phyloP scores from a whole-genome alignment of 306 rosid species.

The Inga laurina region DNA sequence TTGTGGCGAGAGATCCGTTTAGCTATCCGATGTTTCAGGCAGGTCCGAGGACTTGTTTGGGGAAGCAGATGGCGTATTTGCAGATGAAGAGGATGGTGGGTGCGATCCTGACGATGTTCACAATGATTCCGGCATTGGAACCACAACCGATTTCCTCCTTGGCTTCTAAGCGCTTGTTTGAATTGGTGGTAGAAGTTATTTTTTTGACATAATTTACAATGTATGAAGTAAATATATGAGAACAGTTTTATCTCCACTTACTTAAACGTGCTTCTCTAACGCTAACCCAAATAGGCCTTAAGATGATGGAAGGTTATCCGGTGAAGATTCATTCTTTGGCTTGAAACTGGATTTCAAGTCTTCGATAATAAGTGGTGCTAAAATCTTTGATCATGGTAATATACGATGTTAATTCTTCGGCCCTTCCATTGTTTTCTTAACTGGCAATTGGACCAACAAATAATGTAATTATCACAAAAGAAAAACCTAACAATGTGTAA shows the following conservation, averaged over 20 bases:
- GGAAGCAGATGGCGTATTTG: constrained; percentile 83
- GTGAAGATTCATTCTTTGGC: constrained; percentile 32
- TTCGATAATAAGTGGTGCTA: background rate
- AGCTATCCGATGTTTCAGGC: constrained; percentile 75
- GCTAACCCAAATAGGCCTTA: too few species aligned
- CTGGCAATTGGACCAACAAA: too few species aligned
- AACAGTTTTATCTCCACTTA: too few species aligned
- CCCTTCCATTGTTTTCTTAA: too few species aligned
- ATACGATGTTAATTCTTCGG: too few species aligned
- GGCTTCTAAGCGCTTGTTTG: constrained; percentile 17
- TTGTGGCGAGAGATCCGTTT: constrained; percentile 51
- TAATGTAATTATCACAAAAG: too few species aligned
- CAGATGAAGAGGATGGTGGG: constrained; percentile 78
- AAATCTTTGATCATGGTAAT: too few species aligned
- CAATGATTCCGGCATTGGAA: constrained; percentile 47
- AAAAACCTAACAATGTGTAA: too few species aligned
- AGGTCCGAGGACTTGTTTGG: constrained; percentile 77
- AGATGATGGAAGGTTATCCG: constrained; percentile 66
- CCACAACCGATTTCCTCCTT: constrained; percentile 40
- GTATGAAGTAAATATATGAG: too few species aligned
- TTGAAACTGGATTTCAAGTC: background rate
- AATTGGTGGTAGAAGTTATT: too few species aligned
- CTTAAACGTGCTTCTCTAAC: too few species aligned
- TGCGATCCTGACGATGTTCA: constrained; percentile 49
- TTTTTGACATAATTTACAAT: too few species aligned